phyloP scores from a whole-genome alignment of 345 rosid genomes.

The Hevea brasiliensis region DNA sequence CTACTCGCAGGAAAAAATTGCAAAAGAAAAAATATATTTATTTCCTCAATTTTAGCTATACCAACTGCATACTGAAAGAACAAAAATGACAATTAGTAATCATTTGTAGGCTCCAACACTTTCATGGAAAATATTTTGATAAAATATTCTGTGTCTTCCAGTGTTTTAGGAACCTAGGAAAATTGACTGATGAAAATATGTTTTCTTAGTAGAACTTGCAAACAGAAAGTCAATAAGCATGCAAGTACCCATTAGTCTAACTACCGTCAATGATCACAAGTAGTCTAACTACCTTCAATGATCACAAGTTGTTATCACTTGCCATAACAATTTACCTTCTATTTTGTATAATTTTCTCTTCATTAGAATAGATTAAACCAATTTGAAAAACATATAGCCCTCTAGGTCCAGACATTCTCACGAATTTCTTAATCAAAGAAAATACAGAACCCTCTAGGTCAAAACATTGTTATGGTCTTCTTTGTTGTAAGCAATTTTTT shows the following conservation, averaged over 20 bases:
- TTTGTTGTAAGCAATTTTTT: not conserved
- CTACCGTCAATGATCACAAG: not conserved
- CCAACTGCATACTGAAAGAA: not conserved
- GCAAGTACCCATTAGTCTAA: no score
- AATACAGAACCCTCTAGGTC: not conserved
- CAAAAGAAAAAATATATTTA: not conserved
- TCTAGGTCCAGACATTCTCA: not conserved
- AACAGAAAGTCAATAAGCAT: no score
- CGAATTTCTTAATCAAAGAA: not conserved
- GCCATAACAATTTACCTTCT: not conserved
- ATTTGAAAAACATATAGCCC: not conserved
- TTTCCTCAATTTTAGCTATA: not conserved
- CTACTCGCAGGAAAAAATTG: slow-evolving; percentile 29
- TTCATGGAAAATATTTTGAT: not conserved
- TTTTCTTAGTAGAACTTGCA: not conserved
- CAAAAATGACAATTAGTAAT: not conserved
- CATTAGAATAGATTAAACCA: not conserved
- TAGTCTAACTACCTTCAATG: not conserved
- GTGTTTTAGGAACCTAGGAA: not conserved
- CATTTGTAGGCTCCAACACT: not conserved
- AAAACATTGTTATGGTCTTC: not conserved
- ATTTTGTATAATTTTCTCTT: not conserved
- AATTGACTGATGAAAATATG: not conserved
- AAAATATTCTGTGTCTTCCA: not conserved
- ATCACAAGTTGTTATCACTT: not conserved